These are phyloP conservation scores for Stipa capillata DNA, from an alignment of 176 grass and related monocot genomes.

Conservation along the genomic window DNA sequence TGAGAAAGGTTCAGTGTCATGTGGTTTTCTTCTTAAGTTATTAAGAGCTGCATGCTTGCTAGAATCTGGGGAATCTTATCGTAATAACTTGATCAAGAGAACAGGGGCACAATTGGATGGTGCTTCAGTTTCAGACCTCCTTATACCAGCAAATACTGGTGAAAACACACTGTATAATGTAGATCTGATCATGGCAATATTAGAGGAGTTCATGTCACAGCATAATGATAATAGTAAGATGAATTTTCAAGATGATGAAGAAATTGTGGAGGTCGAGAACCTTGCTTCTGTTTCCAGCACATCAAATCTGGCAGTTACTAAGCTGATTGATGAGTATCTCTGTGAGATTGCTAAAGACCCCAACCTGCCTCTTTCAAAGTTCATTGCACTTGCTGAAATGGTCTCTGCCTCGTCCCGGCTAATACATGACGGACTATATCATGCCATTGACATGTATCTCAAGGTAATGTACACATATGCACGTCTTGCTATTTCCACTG, in stretches of 20 bases:
- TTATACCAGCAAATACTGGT: conserved; percentile 38
- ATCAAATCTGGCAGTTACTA: conserved; percentile 56
- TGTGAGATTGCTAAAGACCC: conserved; percentile 81
- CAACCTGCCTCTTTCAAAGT: conserved; percentile 71
- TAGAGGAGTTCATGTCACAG: conserved; percentile 61
- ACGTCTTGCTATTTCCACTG: background rate
- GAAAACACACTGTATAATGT: conserved; percentile 44
- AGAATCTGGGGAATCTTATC: conserved; percentile 39
- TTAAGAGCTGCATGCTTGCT: conserved; percentile 71
- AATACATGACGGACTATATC: conserved; percentile 77
- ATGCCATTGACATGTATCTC: conserved; percentile 93
- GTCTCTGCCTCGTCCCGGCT: conserved; percentile 39
- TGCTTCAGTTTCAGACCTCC: conserved; percentile 77
- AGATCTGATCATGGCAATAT: conserved; percentile 53
- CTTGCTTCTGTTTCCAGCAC: conserved; percentile 32
- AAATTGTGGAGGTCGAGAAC: conserved; percentile 60
- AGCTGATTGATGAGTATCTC: conserved; percentile 87
- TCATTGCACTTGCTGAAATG: conserved; percentile 75
- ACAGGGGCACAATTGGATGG: conserved; percentile 69
- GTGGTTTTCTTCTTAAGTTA: conserved; percentile 79
- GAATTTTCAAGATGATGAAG: conserved; percentile 36
- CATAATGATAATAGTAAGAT: conserved; percentile 18
- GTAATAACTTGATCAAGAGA: conserved; percentile 49
- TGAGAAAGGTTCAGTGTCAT: conserved; percentile 74
- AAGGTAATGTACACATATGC: conserved; percentile 48